Conservation (phyloP, 2,329 filamentous ascomycete genomes). For the Colletotrichum destructivum region DNA sequence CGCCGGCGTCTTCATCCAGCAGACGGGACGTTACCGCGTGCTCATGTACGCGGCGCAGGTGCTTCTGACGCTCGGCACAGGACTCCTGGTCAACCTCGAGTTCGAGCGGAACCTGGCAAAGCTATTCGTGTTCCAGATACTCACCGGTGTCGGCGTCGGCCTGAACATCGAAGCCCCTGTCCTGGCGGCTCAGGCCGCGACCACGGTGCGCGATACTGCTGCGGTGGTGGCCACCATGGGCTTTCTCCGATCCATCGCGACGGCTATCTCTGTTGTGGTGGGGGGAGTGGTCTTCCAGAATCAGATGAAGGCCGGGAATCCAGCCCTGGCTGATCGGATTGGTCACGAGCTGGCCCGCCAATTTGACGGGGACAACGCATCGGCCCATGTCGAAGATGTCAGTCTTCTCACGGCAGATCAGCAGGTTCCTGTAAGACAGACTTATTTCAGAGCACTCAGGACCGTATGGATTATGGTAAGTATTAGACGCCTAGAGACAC, state of each 20-base stretch:
- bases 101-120: slow-evolving; percentile 68
- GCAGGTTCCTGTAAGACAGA: slow-evolving; percentile 45
- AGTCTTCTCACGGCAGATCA: slow-evolving; percentile 11
- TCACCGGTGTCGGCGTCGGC: slow-evolving; percentile 75
- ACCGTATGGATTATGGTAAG: slow-evolving; percentile 51
- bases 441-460: slow-evolving; percentile 47
- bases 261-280: slow-evolving; percentile 77
- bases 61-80: slow-evolving; percentile 76
- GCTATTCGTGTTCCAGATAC: slow-evolving; percentile 73
- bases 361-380: slow-evolving; percentile 70
- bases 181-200: slow-evolving; percentile 76
- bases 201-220: slow-evolving; percentile 76
- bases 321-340: slow-evolving; percentile 63
- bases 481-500: neutral
- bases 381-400: slow-evolving; percentile 1
- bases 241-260: slow-evolving; percentile 79
- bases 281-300: slow-evolving; percentile 86
- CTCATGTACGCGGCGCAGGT: slow-evolving; percentile 72
- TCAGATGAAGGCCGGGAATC: slow-evolving; percentile 72
- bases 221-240: slow-evolving; percentile 77
- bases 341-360: slow-evolving; percentile 63
- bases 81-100: slow-evolving; percentile 74
- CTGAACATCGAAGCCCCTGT: slow-evolving; percentile 79
- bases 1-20: slow-evolving; percentile 61
- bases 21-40: slow-evolving; percentile 76